Evolutionary conservation across 176 grass and related monocot species (phyloP), one percentile per base, ranked within the genome.

Genomic region (Eragrostis curvula): DNA sequence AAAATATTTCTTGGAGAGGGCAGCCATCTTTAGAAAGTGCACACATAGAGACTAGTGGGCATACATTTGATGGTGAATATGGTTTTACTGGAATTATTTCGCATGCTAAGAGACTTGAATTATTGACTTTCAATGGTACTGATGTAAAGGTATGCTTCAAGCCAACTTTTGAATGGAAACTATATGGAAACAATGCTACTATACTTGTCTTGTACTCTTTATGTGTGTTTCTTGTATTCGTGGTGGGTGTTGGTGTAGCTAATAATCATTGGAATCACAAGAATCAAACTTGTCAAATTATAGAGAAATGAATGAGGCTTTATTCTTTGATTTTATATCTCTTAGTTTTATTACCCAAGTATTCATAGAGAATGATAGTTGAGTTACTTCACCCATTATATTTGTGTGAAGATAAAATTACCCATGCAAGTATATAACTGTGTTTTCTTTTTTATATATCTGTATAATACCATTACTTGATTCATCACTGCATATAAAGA

Each of bases 1-100:
- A 55, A 55, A 8, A 55, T 55, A 55, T 55, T 55, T 21, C 5
- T 55, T 55, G 52, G 52, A 55, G 52, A 55, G 18, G 20, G 52
- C 5, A 0, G 18, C 52, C 52, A 55, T 55, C 17, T 55, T 55
- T 55, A 55, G 18, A 55, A 18, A 55, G 5, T 55, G 52, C 7
- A 9, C 17, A 55, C 52, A 55, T 55, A 21, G 18, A 55, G 52
- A 21, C 52, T 9, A 2, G 6, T 55, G 52, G 52, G 52, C 5
- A 55, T 21, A 21, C 5, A 8, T 55, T 21, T 55, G 5, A 20
- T 55, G 18, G 18, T 46, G 23, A 86, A 5, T 57, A 24, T 73
- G 50, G 66, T 40, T 73, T 75, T 42, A 74, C 21, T 47, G 59
- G 61, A 13, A 51, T 48, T n/a, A 12, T 79, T 66, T 79, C 50